Evolutionary conservation across 176 grass and related monocot species (phyloP).

Genomic region (Luzula sylvatica): DNA sequence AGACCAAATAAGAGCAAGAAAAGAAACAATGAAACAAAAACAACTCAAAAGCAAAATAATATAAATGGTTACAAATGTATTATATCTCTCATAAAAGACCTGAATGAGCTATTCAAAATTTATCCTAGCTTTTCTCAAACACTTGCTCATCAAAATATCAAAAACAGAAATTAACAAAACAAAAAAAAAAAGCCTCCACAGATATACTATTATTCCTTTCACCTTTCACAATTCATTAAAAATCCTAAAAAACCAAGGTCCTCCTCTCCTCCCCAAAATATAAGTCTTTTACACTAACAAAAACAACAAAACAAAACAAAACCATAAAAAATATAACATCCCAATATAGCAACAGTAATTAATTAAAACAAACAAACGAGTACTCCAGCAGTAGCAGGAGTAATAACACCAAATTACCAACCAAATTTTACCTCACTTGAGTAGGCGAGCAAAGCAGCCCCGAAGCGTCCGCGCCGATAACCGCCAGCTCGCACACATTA

Average conservation of each 20-base stretch:
- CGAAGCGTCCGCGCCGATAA: slow-evolving; percentile 66
- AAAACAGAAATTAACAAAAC: slow-evolving; percentile 19
- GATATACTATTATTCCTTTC: slow-evolving; percentile 49
- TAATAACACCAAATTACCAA: slow-evolving; percentile 15
- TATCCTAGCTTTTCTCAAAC: slow-evolving; percentile 27
- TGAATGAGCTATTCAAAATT: slow-evolving; percentile 22
- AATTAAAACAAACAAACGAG: slow-evolving; percentile 25
- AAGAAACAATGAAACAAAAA: slow-evolving; percentile 8
- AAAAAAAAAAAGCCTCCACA: slow-evolving; percentile 19
- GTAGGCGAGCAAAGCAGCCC: slow-evolving; percentile 77
- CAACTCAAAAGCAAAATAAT: slow-evolving; percentile 29
- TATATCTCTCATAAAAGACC: slow-evolving; percentile 27
- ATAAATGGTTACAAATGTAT: slow-evolving; percentile 27
- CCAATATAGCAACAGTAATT: not conserved
- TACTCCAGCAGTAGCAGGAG: slow-evolving; percentile 21
- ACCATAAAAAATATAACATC: not conserved
- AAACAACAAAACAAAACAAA: slow-evolving; percentile 6
- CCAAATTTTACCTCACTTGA: slow-evolving; percentile 60
- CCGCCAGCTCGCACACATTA: slow-evolving; percentile 71
- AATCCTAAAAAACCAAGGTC: slow-evolving; percentile 19
- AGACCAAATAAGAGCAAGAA: not conserved
- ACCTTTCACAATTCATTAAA: slow-evolving; percentile 39
- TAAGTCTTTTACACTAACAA: slow-evolving; percentile 20
- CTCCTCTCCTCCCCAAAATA: slow-evolving; percentile 12
- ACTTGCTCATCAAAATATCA: slow-evolving; percentile 27